Percentiles rank a stretch among this genome's conserved stretches.
Conservation (phyloP, 495 filamentous ascomycete genomes). For the Clavariopsis aquatica region DNA sequence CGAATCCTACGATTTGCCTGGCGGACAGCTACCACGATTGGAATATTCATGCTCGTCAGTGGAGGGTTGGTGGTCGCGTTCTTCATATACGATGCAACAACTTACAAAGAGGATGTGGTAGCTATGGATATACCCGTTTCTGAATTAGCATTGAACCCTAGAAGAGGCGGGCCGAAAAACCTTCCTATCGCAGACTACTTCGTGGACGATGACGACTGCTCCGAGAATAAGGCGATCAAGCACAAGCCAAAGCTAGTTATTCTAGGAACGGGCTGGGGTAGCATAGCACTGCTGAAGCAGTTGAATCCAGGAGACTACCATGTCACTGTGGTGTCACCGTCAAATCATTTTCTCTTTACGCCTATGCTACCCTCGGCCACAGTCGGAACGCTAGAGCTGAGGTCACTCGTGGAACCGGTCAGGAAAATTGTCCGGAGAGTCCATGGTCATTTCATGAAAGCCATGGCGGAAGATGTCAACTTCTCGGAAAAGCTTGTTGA, state of each 20-base stretch:
- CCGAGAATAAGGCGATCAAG: slow-evolving; percentile 65
- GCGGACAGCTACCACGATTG: slow-evolving; percentile 57
- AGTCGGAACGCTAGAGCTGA: slow-evolving; percentile 88
- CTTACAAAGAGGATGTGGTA: slow-evolving; percentile 70
- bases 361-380: slow-evolving; percentile 97
- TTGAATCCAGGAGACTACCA: slow-evolving; percentile 89
- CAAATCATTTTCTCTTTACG: slow-evolving; percentile 96
- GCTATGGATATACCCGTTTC: slow-evolving; percentile 78
- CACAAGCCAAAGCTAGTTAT: slow-evolving; percentile 91
- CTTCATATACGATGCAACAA: slow-evolving; percentile 92
- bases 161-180: slow-evolving; percentile 91
- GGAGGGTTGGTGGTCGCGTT: slow-evolving; percentile 68
- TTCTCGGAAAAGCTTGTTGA: slow-evolving; percentile 91
- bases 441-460: slow-evolving; percentile 87
- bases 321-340: slow-evolving; percentile 88
- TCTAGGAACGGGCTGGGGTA: slow-evolving; percentile 93
- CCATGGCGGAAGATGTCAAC: slow-evolving; percentile 80
- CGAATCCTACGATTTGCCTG: slow-evolving; percentile 48
- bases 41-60: slow-evolving; percentile 58
- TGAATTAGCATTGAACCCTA: slow-evolving; percentile 75
- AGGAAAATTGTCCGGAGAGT: slow-evolving; percentile 75
- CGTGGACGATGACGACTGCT: slow-evolving; percentile 82
- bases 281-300: slow-evolving; percentile 86
- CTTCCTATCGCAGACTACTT: slow-evolving; percentile 84
- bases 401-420: slow-evolving; percentile 90